Conservation (phyloP, 129 eudicot genomes). For the Erigeron canadensis region DNA sequence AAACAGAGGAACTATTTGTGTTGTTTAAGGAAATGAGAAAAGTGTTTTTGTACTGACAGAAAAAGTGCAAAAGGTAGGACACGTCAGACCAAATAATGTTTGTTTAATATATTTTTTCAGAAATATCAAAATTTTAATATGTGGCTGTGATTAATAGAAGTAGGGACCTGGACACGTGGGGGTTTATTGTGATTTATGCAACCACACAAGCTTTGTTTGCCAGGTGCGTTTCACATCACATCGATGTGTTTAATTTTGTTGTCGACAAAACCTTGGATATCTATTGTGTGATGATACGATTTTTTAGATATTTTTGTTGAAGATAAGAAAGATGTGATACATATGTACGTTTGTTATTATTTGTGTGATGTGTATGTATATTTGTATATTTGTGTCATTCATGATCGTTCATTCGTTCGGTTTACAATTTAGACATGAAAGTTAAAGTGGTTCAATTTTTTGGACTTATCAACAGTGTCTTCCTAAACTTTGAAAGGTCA, state of each 20-base stretch:
- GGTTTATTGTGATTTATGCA: neutral
- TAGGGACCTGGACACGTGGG: neutral
- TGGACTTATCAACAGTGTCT: too few species aligned
- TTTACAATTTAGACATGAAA: too few species aligned
- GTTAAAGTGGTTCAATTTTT: too few species aligned
- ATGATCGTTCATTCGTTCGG: too few species aligned
- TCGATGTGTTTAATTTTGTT: neutral
- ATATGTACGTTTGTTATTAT: too few species aligned
- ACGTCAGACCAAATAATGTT: conserved; percentile 9
- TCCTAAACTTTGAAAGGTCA: too few species aligned
- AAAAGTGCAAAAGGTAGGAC: conserved; percentile 28
- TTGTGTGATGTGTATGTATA: too few species aligned
- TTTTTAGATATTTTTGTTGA: too few species aligned
- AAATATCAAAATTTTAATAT: neutral
- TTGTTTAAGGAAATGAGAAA: conserved; percentile 19
- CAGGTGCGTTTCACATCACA: neutral
- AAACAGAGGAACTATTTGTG: conserved; percentile 18
- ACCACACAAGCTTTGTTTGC: conserved; percentile 6
- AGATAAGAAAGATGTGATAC: too few species aligned
- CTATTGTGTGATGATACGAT: too few species aligned
- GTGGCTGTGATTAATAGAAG: neutral
- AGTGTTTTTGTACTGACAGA: neutral
- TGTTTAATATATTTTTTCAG: neutral
- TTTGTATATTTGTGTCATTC: too few species aligned
- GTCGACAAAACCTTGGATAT: neutral